These are phyloP conservation scores for Physocladia obscura DNA, from an alignment of 192 early-diverging fungal genomes.

Conservation along the genomic window DNA sequence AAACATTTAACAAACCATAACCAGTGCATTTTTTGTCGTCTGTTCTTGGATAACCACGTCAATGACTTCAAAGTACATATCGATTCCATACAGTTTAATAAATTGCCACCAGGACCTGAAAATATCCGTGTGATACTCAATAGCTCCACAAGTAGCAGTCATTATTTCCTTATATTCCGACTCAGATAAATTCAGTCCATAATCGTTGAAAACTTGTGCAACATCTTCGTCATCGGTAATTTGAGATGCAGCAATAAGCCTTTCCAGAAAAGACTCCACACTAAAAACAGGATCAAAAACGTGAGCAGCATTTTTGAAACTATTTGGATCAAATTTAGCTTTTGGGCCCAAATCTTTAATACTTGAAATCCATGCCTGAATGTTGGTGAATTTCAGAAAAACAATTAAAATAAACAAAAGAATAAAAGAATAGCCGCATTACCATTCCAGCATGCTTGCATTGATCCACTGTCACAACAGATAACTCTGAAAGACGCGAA, in stretches of 20 bases:
- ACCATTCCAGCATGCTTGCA: constrained; percentile 6
- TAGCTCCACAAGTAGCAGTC: constrained; percentile 10
- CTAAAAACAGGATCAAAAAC: constrained; percentile 25
- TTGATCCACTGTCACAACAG: constrained; percentile 5
- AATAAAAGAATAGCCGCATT: background rate
- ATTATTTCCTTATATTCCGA: constrained; percentile 17
- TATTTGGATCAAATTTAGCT: constrained; percentile 20
- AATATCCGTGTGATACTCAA: background rate
- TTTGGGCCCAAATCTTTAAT: constrained; percentile 25
- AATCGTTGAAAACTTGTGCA: background rate
- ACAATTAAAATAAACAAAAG: background rate
- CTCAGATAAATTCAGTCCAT: constrained; percentile 8
- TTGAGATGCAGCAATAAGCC: background rate
- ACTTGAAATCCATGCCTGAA: constrained; percentile 24
- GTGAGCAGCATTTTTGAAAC: constrained; percentile 19
- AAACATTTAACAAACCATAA: constrained; percentile 7
- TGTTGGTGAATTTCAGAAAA: too few relatives aligned
- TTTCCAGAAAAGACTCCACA: constrained; percentile 17
- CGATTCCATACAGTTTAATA: constrained; percentile 15
- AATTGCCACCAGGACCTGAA: constrained; percentile 26
- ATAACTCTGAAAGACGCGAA: background rate
- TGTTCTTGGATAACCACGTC: constrained; percentile 13
- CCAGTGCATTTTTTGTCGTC: constrained; percentile 7
- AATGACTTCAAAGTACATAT: constrained; percentile 12
- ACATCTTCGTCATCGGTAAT: background rate